Evolutionary conservation across 2,329 filamentous ascomycete genomes (phyloP), one percentile per base, ranked within the genome.

Genomic region (Fusarium chaquense): DNA sequence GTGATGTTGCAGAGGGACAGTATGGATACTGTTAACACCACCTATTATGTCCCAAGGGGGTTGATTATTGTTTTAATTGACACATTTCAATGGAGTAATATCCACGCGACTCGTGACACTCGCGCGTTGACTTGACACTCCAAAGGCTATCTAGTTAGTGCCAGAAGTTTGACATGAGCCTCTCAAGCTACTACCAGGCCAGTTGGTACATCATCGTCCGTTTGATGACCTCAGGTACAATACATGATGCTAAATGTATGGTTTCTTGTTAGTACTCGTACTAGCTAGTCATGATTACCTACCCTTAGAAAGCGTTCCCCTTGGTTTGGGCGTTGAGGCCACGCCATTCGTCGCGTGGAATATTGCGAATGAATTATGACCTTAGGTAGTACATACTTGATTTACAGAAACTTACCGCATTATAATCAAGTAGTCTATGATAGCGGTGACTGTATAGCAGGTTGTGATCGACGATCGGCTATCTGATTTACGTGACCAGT

Each of bases 401-500:
- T 36, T 50, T 26, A 26, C 32, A 35, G 16, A 11, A 35, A 24
- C 46, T 50, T 32, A 5, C 28, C 10, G 16, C 30, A 15, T 30
- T 30, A 30, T 46, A 32, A 18, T 13, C 24, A 26, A 7, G 24
- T 51, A 9, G 20, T 40, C 15, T 28, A 58, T 41, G 20, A 47
- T 50, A 50, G 53, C 26, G 41, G 51, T 22, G 49, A 26, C 35
- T 52, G 13, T 26, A 40, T 30, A 18, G 24, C 15, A 44, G 7
- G 20, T 33, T 43, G 40, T 67, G 73, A 73, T 75, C 73, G 65
- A 65, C 71, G 58, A 70, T 75, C 72, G 73, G 69, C 62, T 72
- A 75, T 75, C 73, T 72, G 65, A 61, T 51, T 55, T 67, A 63
- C 55, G 63, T 71, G 60, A 59, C 50, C 57, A 62, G 41, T 62